Evolutionary conservation across 1,284 basidiomycete genomes (phyloP).

Genomic region (Sporisorium graminicola): DNA sequence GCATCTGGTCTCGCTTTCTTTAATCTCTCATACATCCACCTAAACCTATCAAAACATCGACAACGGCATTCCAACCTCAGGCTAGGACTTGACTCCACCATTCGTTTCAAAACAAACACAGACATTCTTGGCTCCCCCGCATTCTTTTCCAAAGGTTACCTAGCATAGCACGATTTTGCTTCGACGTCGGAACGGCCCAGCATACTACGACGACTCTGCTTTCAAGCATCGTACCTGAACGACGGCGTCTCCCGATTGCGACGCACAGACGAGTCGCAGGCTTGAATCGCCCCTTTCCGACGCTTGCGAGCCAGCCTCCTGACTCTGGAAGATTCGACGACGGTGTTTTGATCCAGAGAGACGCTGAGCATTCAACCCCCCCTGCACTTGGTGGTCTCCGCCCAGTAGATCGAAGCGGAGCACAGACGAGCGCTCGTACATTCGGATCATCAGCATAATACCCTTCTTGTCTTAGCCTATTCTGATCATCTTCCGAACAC

Average conservation of each 20-base stretch:
- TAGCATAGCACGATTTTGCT: background rate
- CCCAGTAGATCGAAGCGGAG: background rate
- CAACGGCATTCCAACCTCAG: background rate
- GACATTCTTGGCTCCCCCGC: background rate
- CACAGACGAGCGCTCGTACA: background rate
- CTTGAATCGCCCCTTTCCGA: too few species aligned
- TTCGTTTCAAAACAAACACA: background rate
- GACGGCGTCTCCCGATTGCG: background rate
- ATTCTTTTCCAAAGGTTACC: conserved; percentile 3
- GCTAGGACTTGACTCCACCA: background rate
- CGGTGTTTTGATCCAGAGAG: background rate
- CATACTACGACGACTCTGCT: background rate
- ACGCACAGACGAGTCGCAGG: too few species aligned
- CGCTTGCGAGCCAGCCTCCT: background rate
- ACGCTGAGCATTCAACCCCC: background rate
- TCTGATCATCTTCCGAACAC: background rate
- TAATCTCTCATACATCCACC: background rate
- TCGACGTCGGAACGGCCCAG: background rate
- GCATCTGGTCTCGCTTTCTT: background rate
- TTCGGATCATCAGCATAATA: background rate
- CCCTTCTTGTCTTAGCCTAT: background rate
- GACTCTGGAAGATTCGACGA: background rate
- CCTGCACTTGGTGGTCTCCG: background rate
- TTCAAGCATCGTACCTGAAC: background rate
- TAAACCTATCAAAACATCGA: background rate